Conservation (phyloP, 306 rosid genomes). For the Vigna unguiculata region DNA sequence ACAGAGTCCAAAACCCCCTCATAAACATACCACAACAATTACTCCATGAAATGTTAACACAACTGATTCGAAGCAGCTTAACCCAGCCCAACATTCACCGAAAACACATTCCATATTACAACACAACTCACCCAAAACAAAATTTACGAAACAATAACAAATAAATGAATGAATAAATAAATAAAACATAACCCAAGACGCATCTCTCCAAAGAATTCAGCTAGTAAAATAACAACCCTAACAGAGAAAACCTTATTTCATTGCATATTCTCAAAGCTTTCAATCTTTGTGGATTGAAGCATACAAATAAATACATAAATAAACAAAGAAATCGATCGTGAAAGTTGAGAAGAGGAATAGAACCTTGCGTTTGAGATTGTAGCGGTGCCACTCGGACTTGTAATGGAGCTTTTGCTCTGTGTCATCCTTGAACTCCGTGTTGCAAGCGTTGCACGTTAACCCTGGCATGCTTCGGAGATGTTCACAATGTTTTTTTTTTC, state of each 20-base stretch:
- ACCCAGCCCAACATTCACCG: neutral
- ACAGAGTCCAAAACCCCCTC: neutral
- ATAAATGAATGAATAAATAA: too few relatives aligned
- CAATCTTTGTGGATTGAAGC: neutral
- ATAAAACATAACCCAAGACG: neutral
- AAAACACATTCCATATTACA: neutral
- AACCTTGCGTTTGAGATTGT: conserved; percentile 99
- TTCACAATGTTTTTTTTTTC: neutral
- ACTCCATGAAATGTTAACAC: conserved; percentile 9
- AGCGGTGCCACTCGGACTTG: conserved; percentile 99
- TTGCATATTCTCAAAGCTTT: neutral
- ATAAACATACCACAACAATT: conserved; percentile 12
- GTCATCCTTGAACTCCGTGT: conserved; percentile 75
- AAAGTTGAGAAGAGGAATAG: neutral
- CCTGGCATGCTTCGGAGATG: conserved; percentile 59
- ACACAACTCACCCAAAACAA: neutral
- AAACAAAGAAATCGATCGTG: neutral
- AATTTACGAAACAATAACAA: neutral
- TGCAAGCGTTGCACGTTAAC: conserved; percentile 88
- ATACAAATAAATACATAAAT: neutral
- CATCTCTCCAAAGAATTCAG: neutral
- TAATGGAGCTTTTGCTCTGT: conserved; percentile 83
- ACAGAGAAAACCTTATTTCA: neutral
- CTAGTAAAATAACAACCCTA: neutral
- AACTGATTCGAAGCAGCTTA: neutral